Base-by-base conservation (phyloP, 306 rosid species). In the Alnus rubra region DNA sequence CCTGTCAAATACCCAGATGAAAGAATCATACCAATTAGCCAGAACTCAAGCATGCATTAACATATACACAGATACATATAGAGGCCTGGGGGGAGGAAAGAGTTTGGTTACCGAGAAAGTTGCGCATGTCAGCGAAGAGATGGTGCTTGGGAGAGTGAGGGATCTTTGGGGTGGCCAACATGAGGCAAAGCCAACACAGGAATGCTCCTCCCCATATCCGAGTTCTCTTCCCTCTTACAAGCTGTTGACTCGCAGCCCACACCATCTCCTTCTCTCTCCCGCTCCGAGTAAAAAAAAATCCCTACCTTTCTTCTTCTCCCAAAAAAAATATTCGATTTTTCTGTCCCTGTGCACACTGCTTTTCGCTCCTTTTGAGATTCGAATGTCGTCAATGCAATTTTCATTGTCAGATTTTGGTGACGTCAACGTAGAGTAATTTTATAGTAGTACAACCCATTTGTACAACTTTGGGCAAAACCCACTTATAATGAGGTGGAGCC, bases 121-220 rank as follows among this genome's bases (percentile, higher is more conserved):
- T 90, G 67, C 95, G 92, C 92, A 87, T 78, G 85, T 90, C 95
- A 58, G 81, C 87, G 18, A 84, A 88, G 18, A 67, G 78, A 64
- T 88, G 92, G 70, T 79, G 85, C 37, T 80, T 60, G 7, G 84
- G 88, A 53, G 90, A 88, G 83, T 80, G 90, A 68, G 92, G 78
- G 80, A 90, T 82, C 76, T 49, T 79, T 79, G 90, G 90, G 74
- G 86, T 86, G 58, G 76, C 77, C 69, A 86, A 73, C 37, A 91
- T 71, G 55, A 87, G 78, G 67, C 73, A 77, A 9, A 86, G 15
- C 65, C 77, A 88, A 35, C 73, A 80, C 51, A 89, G 86, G 52
- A 86, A 75, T 69, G 88, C 75, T 68, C 73, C 77, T 42, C 60
- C 88, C 76, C 81, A 79, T 52, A 87, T 11, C 63, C 86, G 83